A percentile compares a stretch with the other conserved stretches of the same genome.
Conservation (phyloP, 345 rosid genomes). For the Eucalyptus pauciflora region DNA sequence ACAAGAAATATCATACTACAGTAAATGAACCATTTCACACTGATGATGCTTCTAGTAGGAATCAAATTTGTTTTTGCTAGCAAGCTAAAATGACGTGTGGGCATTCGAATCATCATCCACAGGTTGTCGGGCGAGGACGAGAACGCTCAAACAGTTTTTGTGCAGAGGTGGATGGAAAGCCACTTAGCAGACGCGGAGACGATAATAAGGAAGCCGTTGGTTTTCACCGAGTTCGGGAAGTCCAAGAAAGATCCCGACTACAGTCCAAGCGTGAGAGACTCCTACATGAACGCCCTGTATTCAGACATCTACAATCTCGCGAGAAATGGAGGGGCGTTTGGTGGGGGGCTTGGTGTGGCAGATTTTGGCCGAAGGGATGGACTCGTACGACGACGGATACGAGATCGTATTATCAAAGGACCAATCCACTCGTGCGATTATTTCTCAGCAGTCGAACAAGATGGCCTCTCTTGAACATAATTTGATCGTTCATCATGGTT, state of each 20-base stretch:
- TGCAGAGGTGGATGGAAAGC: constrained; percentile 17
- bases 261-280: constrained; percentile 1
- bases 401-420: constrained; percentile 11
- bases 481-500: neutral
- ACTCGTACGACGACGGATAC: constrained; percentile 15
- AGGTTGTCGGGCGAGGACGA: constrained; percentile 12
- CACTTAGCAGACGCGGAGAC: constrained; percentile 14
- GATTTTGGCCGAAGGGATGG: constrained; percentile 20
- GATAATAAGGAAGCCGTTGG: constrained; percentile 19
- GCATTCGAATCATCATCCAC: neutral
- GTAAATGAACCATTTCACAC: neutral
- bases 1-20: neutral
- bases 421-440: constrained; percentile 2
- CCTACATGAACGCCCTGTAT: constrained; percentile 8
- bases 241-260: constrained; percentile 13
- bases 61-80: neutral
- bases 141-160: constrained; percentile 3
- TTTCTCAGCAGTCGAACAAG: constrained; percentile 9
- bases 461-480: constrained; percentile 14
- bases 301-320: constrained; percentile 5
- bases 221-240: constrained; percentile 31
- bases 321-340: constrained; percentile 10
- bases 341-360: constrained; percentile 39
- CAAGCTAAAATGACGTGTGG: neutral
- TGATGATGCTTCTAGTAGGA: neutral